Percentiles rank a stretch among this genome's conserved stretches.
phyloP scores from a whole-genome alignment of 2,329 filamentous ascomycete genomes.

The Leptographium flavum region DNA sequence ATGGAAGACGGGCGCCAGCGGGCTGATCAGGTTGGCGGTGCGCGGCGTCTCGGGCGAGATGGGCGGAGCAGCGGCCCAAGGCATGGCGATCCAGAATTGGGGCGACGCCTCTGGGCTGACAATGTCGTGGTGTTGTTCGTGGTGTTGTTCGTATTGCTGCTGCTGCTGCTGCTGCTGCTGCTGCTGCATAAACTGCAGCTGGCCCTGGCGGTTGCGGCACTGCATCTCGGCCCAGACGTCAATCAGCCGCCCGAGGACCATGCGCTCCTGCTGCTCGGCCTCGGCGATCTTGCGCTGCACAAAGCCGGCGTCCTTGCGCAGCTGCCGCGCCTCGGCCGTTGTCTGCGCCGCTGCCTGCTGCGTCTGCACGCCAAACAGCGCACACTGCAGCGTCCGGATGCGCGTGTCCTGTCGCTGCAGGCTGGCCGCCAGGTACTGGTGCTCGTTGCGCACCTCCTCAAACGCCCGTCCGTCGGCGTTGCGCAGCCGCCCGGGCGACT shows the following conservation, averaged over 20 bases:
- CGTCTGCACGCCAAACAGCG: slow-evolving; percentile 23
- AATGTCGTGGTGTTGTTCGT: background rate
- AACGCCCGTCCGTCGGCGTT: slow-evolving; percentile 21
- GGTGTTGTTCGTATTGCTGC: slow-evolving; percentile 7
- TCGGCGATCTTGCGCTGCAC: slow-evolving; percentile 28
- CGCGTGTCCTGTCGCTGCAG: slow-evolving; percentile 26
- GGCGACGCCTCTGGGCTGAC: background rate
- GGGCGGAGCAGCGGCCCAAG: background rate
- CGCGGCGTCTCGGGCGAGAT: background rate
- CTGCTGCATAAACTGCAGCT: slow-evolving; percentile 16
- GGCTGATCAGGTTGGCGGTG: background rate
- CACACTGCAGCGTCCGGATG: slow-evolving; percentile 23
- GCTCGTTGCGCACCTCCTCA: slow-evolving; percentile 28
- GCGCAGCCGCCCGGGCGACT: background rate
- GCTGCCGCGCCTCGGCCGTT: slow-evolving; percentile 13
- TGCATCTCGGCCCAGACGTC: slow-evolving; percentile 36
- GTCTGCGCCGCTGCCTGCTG: slow-evolving; percentile 8
- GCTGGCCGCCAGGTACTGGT: slow-evolving; percentile 27
- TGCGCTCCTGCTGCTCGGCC: slow-evolving; percentile 29
- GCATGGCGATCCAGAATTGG: background rate
- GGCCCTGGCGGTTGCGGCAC: slow-evolving; percentile 25
- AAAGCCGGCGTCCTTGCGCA: slow-evolving; percentile 27
- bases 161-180: background rate
- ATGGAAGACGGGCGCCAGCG: background rate
- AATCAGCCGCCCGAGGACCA: slow-evolving; percentile 29